Conservation (phyloP, 2,329 filamentous ascomycete species). For the Penicillium sp. region DNA sequence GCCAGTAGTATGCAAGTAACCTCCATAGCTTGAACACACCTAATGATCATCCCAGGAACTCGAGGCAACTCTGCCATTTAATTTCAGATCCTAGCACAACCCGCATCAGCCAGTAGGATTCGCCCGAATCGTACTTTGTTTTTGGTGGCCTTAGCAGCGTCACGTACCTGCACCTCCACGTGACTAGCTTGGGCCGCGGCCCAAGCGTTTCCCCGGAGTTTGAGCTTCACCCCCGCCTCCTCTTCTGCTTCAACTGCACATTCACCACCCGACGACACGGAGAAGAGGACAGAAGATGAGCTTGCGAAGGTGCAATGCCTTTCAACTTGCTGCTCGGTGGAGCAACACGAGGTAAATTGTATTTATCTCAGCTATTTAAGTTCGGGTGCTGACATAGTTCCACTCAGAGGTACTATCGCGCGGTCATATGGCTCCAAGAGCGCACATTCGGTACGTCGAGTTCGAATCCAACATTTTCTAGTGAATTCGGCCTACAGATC, state of each 20-base stretch:
- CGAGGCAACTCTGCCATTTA: too few relatives aligned
- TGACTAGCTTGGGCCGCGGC: slow-evolving; percentile 4
- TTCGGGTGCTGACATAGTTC: background rate
- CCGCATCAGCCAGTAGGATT: too few relatives aligned
- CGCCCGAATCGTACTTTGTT: too few relatives aligned
- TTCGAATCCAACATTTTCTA: background rate
- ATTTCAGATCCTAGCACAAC: too few relatives aligned
- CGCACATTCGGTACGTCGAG: slow-evolving; percentile 7
- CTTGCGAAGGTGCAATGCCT: background rate
- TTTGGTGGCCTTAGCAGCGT: too few relatives aligned
- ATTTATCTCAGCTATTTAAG: background rate
- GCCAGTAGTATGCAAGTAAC: too few relatives aligned
- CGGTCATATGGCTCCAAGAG: slow-evolving; percentile 6
- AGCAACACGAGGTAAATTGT: slow-evolving; percentile 4
- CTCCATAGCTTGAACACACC: too few relatives aligned
- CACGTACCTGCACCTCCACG: too few relatives aligned
- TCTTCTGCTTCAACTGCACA: slow-evolving; percentile 3
- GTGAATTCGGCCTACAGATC: too few relatives aligned
- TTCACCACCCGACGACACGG: background rate
- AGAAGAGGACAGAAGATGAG: background rate
- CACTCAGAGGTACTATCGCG: slow-evolving; percentile 3
- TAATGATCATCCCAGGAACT: too few relatives aligned
- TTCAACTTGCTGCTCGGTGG: background rate
- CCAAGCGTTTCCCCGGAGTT: slow-evolving; percentile 8
- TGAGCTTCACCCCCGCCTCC: slow-evolving; percentile 13